These are phyloP conservation scores for Gonium pectorale DNA, from an alignment of 139 green algal genomes.

Conservation along the genomic window DNA sequence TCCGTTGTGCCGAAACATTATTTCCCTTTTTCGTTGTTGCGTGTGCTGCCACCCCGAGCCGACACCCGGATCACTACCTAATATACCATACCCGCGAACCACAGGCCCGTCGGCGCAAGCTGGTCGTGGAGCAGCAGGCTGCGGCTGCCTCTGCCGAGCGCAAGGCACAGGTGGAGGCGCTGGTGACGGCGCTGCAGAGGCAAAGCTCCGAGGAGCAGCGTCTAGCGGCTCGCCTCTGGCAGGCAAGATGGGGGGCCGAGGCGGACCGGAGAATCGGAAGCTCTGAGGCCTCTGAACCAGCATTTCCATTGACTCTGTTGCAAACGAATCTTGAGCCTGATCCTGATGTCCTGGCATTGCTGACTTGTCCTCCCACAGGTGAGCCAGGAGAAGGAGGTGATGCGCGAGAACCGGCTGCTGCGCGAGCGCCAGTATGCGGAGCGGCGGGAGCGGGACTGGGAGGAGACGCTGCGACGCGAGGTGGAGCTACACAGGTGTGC, in stretches of 20 bases:
- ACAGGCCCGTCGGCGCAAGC: constrained; percentile 51
- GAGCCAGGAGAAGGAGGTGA: constrained; percentile 71
- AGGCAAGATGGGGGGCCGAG: no score
- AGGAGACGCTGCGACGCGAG: constrained; percentile 67
- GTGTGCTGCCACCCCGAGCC: no score
- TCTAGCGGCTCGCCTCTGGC: constrained; percentile 66
- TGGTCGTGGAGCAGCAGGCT: constrained; percentile 71
- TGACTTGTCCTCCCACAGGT: constrained; percentile 50
- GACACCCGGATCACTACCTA: no score
- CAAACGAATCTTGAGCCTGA: background rate
- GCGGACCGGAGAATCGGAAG: no score
- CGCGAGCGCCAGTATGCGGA: constrained; percentile 76
- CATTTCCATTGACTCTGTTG: no score
- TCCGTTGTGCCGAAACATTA: no score
- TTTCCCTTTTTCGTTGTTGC: no score
- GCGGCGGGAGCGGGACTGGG: constrained; percentile 68
- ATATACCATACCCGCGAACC: no score
- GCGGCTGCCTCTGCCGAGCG: constrained; percentile 53
- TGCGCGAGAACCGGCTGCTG: constrained; percentile 72
- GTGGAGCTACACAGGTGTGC: constrained; percentile 61
- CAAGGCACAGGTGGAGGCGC: constrained; percentile 52
- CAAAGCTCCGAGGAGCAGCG: constrained; percentile 68
- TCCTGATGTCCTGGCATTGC: background rate
- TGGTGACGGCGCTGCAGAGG: constrained; percentile 65
- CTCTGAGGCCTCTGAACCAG: no score